A percentile compares a stretch with the other conserved stretches of the same genome.
Evolutionary conservation across 176 grass and related monocot genomes (phyloP).

Genomic region (Rhynchospora pubera): DNA sequence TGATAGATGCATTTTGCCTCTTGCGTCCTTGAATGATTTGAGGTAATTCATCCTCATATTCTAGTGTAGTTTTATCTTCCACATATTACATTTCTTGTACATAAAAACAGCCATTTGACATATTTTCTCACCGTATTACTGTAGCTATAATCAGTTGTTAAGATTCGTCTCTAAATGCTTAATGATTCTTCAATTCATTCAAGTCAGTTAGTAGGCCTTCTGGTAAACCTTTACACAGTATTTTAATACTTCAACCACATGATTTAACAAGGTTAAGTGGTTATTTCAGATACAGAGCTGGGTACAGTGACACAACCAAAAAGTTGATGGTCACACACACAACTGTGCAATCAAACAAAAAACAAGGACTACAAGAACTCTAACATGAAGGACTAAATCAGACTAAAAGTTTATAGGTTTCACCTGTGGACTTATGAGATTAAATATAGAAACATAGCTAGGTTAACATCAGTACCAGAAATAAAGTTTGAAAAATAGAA

Average conservation of each 20-base stretch:
- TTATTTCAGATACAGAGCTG: neutral
- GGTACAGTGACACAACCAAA: neutral
- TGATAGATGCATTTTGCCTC: neutral
- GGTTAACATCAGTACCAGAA: neutral
- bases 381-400: too few relatives aligned
- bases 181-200: neutral
- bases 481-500: neutral
- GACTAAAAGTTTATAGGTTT: too few relatives aligned
- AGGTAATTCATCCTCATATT: neutral
- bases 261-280: neutral
- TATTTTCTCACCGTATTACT: neutral
- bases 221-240: neutral
- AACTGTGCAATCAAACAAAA: too few relatives aligned
- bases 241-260: neutral
- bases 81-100: neutral
- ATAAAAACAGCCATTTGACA: neutral
- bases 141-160: neutral
- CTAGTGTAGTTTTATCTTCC: neutral
- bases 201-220: neutral
- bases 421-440: too few relatives aligned
- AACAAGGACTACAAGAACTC: too few relatives aligned
- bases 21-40: neutral
- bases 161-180: neutral
- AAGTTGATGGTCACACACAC: neutral
- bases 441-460: neutral